Base-by-base conservation (phyloP, 148 eudicot genomes). In the Camellia granthamiana region DNA sequence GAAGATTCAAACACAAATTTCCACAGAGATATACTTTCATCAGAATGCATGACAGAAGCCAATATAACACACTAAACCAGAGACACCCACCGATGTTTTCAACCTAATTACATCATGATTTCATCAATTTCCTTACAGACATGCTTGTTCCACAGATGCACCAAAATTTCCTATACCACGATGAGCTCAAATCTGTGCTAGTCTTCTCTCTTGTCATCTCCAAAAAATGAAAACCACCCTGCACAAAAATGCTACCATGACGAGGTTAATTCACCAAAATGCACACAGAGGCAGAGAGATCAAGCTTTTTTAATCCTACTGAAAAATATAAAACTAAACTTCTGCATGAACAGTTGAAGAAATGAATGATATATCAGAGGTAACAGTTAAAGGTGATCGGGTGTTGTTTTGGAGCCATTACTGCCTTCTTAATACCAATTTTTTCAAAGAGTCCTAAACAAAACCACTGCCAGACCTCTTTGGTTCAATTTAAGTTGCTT, bases 211-310 rank as follows among this genome's bases (percentile, higher is more conserved):
- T 60, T 11, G 63, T 5, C 19, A n/a, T 7, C 56, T 55, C 74
- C 51, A 49, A 70, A 70, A 1, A 0, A 9, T 38, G 21, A 9
- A 70, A 68, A 14, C 67, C 56, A 14, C 61, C 68, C 78, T 76
- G 78, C 69, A 75, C 38, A 60, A 43, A 76, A 43, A 76, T 18
- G 21, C 12, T 58, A 47, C 12, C 65, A 74, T 58, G 65, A 38
- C 23, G n/a, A 69, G 52, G 14, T 44, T 41, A 41, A 10, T 68
- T 42, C 18, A 13, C 46, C n/a, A 15, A 12, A 23, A 19, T 59
- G 19, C 19, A 14, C 16, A 16, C 6, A 59, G 3, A 59, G n/a
- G 7, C 11, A 11, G 3, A 11, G 58, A 11, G 11, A 11, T 55
- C 13, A 11, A 7, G 58, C 13, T 8, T 8, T 8, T 14, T 1